Base-by-base conservation (phyloP, 495 filamentous ascomycete genomes). In the Jackrogersella multiformis region DNA sequence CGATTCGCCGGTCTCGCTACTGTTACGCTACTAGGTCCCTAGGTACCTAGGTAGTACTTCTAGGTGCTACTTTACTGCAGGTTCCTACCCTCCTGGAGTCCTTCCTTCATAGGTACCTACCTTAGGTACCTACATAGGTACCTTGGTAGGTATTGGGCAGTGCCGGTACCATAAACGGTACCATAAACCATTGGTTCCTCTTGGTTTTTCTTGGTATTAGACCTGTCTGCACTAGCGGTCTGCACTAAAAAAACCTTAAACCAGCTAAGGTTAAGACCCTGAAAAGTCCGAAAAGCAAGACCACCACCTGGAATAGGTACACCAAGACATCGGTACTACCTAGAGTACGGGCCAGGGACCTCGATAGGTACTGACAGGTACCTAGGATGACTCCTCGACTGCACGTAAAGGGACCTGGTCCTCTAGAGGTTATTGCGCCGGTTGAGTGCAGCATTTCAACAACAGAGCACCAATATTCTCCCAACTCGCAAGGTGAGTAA, bases 331-430 rank as follows among this genome's bases (percentile, higher is more conserved):
- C 26, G 26, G 7, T 30, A 4, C n/a, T n/a, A n/a, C 18, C 42
- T 46, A 26, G 21, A 21, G 6, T 24, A 46, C 20, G n/a, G n/a
- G n/a, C n/a, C n/a, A n/a, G n/a, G n/a, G n/a, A n/a, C n/a, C n/a
- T n/a, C n/a, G n/a, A n/a, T n/a, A n/a, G n/a, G n/a, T n/a, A n/a
- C n/a, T n/a, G n/a, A n/a, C n/a, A n/a, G 42, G 42, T 24, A 24
- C 24, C 42, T 46, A 24, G 21, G 8, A 73, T 74, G 73, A 74
- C 70, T 71, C 73, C 70, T 60, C 73, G 70, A 53, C 53, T 69
- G 28, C 70, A 74, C 65, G 64, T 68, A 49, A 69, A 69, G 61
- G 66, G 66, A 61, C 64, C 42, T 16, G 73, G 63, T 12, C 66
- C 72, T 66, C 61, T 61, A 15, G 66, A 65, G 23, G 61, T 73